These are phyloP conservation scores for Tolypocladium cylindrosporum DNA, from an alignment of 2,329 filamentous ascomycete species.

Conservation along the genomic window DNA sequence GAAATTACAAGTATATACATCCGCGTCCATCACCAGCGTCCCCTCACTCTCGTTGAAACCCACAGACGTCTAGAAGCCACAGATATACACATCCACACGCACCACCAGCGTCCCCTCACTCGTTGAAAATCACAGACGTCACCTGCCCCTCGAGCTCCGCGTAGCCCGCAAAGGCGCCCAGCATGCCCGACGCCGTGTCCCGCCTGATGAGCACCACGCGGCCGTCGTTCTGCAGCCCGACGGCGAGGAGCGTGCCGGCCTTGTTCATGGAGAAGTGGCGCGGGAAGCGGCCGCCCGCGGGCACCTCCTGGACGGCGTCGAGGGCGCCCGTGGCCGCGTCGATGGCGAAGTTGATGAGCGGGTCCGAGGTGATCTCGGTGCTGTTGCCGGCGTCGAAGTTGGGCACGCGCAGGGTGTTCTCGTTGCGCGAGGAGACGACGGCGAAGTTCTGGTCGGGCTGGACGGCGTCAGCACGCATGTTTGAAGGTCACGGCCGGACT, in stretches of 20 bases:
- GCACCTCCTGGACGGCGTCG: conserved; percentile 43
- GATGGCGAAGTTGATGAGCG: conserved; percentile 53
- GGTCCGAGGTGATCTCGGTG: conserved; percentile 45
- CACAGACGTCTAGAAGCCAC: too few relatives aligned
- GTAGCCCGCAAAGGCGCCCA: conserved; percentile 36
- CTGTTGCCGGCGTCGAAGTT: conserved; percentile 31
- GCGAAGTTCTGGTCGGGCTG: conserved; percentile 53
- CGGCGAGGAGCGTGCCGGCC: conserved; percentile 52
- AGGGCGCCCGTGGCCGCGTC: conserved; percentile 43
- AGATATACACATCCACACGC: not conserved
- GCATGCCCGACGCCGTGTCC: conserved; percentile 46
- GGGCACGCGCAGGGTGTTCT: conserved; percentile 39
- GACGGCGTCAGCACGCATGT: not conserved
- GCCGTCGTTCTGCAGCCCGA: conserved; percentile 52
- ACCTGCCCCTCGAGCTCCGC: conserved; percentile 32
- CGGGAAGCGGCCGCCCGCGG: conserved; percentile 55
- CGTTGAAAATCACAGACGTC: conserved; percentile 37
- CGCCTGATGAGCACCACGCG: conserved; percentile 53
- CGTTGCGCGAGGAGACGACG: conserved; percentile 58
- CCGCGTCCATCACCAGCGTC: not conserved
- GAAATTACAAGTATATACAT: not conserved
- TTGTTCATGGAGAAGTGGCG: conserved; percentile 59
- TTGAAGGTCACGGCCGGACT: not conserved
- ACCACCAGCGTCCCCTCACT: conserved; percentile 11
- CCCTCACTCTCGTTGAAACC: not conserved